phyloP scores from a whole-genome alignment of 176 grass and related monocot genomes.

The Oropetium thomaeum region DNA sequence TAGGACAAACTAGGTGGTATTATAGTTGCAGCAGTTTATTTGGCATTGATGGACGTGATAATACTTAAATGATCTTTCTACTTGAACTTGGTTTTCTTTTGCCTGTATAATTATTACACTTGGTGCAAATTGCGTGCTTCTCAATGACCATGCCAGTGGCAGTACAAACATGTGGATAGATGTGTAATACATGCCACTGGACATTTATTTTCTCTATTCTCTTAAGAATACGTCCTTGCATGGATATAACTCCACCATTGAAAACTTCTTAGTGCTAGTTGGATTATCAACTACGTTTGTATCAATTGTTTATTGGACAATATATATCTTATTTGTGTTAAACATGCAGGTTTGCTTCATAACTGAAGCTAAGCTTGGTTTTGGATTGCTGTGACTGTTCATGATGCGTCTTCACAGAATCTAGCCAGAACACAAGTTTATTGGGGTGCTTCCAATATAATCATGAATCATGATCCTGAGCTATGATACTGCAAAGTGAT shows the following conservation, averaged over 20 bases:
- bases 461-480: not conserved
- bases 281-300: not conserved
- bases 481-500: slow-evolving; percentile 14
- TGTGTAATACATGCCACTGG: not conserved
- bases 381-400: slow-evolving; percentile 26
- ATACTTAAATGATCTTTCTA: not conserved
- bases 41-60: not conserved
- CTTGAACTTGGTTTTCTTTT: not conserved
- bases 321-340: slow-evolving; percentile 19
- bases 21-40: not conserved
- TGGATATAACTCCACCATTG: not conserved
- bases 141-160: not conserved
- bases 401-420: not conserved
- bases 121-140: not conserved
- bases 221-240: not conserved
- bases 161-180: slow-evolving; percentile 1
- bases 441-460: slow-evolving; percentile 25
- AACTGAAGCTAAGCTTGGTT: slow-evolving; percentile 22
- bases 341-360: slow-evolving; percentile 42
- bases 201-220: not conserved
- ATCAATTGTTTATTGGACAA: slow-evolving; percentile 3
- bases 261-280: not conserved
- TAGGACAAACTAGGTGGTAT: too few relatives aligned
- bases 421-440: slow-evolving; percentile 7
- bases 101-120: not conserved